phyloP scores from a whole-genome alignment of 2,329 filamentous ascomycete species.

The Alternaria angustiovoidea region DNA sequence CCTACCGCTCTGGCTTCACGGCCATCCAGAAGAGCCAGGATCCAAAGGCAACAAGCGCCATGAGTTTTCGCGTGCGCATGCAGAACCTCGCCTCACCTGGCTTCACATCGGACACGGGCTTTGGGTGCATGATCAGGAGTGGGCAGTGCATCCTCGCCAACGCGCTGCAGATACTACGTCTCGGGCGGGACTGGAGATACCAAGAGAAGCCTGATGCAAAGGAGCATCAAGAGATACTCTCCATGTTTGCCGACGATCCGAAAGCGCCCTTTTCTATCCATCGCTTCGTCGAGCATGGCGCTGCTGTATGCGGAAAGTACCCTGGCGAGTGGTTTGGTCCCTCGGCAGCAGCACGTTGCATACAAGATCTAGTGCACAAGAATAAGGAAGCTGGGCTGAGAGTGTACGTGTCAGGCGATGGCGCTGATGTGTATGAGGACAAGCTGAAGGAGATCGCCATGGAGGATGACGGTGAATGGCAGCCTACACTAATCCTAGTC shows the following conservation, averaged over 20 bases:
- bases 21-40: slow-evolving; percentile 81
- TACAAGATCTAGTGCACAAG: slow-evolving; percentile 79
- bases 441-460: slow-evolving; percentile 81
- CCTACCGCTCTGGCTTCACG: slow-evolving; percentile 87
- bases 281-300: slow-evolving; percentile 89
- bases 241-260: slow-evolving; percentile 86
- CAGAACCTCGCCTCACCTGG: slow-evolving; percentile 82
- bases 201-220: slow-evolving; percentile 57
- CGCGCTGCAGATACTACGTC: slow-evolving; percentile 72
- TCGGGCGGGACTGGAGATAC: slow-evolving; percentile 88
- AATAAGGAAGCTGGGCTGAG: slow-evolving; percentile 69
- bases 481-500: slow-evolving; percentile 87
- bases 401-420: slow-evolving; percentile 90
- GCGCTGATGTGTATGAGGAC: slow-evolving; percentile 92
- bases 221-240: slow-evolving; percentile 75
- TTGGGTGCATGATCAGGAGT: slow-evolving; percentile 98
- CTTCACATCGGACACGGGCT: slow-evolving; percentile 93
- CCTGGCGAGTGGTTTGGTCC: slow-evolving; percentile 99
- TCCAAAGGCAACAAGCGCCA: slow-evolving; percentile 71
- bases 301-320: slow-evolving; percentile 86
- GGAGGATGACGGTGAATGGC: slow-evolving; percentile 70
- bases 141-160: slow-evolving; percentile 94
- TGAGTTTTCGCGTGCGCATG: slow-evolving; percentile 86
- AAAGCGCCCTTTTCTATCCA: slow-evolving; percentile 93
- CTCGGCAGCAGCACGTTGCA: slow-evolving; percentile 93